These are phyloP conservation scores for Glycine tomentella DNA, from an alignment of 306 rosid species.

Conservation along the genomic window DNA sequence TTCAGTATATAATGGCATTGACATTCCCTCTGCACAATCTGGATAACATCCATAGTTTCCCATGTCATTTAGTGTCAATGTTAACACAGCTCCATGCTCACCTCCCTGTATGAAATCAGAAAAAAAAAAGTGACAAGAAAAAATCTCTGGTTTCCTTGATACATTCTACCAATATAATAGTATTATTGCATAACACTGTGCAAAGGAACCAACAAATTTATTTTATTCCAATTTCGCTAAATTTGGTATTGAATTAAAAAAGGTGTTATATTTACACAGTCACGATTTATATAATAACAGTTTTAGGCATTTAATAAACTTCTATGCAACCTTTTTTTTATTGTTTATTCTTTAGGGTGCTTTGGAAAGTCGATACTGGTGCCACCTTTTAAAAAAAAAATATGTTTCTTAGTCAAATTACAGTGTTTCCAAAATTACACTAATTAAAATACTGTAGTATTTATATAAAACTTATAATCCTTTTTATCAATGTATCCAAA, in stretches of 20 bases:
- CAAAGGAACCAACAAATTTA: slow-evolving; percentile 10
- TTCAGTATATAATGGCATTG: slow-evolving; percentile 71
- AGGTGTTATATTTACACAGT: background rate
- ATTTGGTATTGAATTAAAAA: background rate
- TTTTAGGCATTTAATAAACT: background rate
- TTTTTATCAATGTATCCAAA: background rate
- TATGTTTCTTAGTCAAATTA: background rate
- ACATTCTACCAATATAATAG: background rate
- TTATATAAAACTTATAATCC: background rate
- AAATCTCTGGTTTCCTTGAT: background rate
- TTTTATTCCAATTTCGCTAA: background rate
- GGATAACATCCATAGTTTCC: slow-evolving; percentile 86
- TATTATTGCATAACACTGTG: slow-evolving; percentile 9
- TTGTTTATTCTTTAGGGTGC: too few species aligned
- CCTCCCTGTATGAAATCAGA: slow-evolving; percentile 60
- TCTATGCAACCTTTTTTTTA: background rate
- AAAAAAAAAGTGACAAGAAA: background rate
- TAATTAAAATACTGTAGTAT: background rate
- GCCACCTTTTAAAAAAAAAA: background rate
- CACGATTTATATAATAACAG: background rate
- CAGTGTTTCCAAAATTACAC: background rate
- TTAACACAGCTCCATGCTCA: slow-evolving; percentile 69
- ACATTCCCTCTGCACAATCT: slow-evolving; percentile 63
- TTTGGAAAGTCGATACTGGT: background rate
- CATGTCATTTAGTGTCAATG: slow-evolving; percentile 80